A percentile compares a stretch with the other conserved stretches of the same genome.
These are phyloP conservation scores for Fusarium devonianum DNA, from an alignment of 2,329 filamentous ascomycete species.

Conservation along the genomic window DNA sequence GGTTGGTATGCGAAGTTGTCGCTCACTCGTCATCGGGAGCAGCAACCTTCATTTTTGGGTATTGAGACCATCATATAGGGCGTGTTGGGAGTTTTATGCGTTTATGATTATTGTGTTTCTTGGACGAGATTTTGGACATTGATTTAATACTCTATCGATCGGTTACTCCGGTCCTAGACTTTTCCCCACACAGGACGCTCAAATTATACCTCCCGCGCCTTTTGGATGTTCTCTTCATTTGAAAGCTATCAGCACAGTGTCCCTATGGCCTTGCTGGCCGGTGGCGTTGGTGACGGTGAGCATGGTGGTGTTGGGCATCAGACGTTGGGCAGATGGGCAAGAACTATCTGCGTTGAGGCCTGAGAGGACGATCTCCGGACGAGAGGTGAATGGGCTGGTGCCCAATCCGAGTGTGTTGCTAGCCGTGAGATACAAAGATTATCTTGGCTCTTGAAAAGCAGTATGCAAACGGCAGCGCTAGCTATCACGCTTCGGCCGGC, in stretches of 20 bases:
- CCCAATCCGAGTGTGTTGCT: not conserved
- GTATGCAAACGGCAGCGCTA: too few species aligned
- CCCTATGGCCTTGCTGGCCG: constrained; percentile 10
- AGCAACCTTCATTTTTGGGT: constrained; percentile 31
- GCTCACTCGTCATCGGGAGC: constrained; percentile 25
- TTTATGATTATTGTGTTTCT: constrained; percentile 22
- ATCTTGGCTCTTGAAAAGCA: constrained; percentile 1
- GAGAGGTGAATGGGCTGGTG: constrained; percentile 11
- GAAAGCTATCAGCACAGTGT: constrained; percentile 14
- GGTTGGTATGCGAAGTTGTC: constrained; percentile 23
- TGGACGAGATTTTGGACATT: constrained; percentile 20
- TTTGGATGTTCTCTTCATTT: constrained; percentile 16
- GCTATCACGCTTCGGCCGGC: too few species aligned
- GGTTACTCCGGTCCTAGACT: constrained; percentile 19
- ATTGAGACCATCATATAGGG: constrained; percentile 34
- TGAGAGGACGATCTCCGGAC: constrained; percentile 21
- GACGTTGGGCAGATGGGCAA: constrained; percentile 19
- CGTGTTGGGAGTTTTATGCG: constrained; percentile 39
- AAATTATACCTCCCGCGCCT: constrained; percentile 18
- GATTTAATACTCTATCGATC: constrained; percentile 27
- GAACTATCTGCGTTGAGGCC: constrained; percentile 11
- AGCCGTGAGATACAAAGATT: constrained; percentile 9
- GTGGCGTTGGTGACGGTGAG: constrained; percentile 33
- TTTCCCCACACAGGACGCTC: constrained; percentile 24
- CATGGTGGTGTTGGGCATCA: constrained; percentile 36